Conservation (phyloP, 208 protist genomes). For the Trypanosoma mega region DNA sequence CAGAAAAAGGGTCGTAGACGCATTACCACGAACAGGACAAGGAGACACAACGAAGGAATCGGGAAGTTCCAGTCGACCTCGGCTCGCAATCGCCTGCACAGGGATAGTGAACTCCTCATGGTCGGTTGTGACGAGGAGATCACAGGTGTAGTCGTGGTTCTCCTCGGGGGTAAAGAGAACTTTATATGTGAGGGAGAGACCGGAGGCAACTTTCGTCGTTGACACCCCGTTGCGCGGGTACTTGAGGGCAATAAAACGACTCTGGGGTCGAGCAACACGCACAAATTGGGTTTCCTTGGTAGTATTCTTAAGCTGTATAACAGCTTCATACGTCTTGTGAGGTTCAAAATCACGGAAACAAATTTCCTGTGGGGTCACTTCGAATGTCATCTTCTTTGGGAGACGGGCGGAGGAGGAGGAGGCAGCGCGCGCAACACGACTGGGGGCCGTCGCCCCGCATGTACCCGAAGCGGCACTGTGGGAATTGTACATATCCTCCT, state of each 20-base stretch:
- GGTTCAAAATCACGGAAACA: constrained; percentile 75
- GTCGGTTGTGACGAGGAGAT: constrained; percentile 86
- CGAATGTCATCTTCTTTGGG: constrained; percentile 54
- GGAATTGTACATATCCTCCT: constrained; percentile 13
- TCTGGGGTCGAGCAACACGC: constrained; percentile 73
- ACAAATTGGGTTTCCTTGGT: constrained; percentile 75
- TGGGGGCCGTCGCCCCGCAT: too few species aligned
- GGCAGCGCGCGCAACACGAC: too few species aligned
- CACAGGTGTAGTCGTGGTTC: constrained; percentile 72
- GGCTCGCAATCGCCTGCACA: constrained; percentile 74
- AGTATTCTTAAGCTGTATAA: constrained; percentile 83
- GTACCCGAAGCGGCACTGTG: constrained; percentile 12
- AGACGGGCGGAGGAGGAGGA: constrained; percentile 5
- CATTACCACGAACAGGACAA: constrained; percentile 72
- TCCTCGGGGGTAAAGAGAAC: constrained; percentile 86
- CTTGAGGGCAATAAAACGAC: constrained; percentile 69
- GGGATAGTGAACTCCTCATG: constrained; percentile 88
- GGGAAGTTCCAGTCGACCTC: constrained; percentile 88
- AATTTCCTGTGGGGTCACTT: constrained; percentile 77
- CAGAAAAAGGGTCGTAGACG: constrained; percentile 80
- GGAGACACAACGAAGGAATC: constrained; percentile 49
- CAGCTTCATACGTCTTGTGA: constrained; percentile 68
- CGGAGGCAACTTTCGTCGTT: constrained; percentile 84
- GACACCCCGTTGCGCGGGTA: constrained; percentile 46
- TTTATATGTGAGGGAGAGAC: constrained; percentile 85